Evolutionary conservation across 176 grass and related monocot genomes (phyloP).

Genomic region (Aegilops umbellulata): DNA sequence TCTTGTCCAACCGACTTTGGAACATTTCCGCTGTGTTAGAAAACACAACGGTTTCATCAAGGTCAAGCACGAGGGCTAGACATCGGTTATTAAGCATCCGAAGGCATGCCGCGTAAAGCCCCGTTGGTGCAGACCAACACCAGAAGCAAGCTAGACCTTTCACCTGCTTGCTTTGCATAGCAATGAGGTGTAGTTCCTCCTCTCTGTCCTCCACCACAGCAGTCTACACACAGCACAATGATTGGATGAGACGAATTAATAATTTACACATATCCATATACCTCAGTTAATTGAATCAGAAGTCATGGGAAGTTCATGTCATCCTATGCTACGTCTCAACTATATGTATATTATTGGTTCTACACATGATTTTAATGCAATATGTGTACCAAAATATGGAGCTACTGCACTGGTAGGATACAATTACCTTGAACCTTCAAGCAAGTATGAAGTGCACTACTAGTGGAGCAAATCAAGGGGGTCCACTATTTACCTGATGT

Average conservation of each 20-base stretch:
- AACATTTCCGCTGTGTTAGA: conserved; percentile 63
- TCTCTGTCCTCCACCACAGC: conserved; percentile 43
- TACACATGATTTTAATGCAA: background rate
- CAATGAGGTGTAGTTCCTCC: conserved; percentile 60
- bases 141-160: conserved; percentile 68
- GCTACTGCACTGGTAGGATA: too few species aligned
- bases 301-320: background rate
- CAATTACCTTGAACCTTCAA: too few species aligned
- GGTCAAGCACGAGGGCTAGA: conserved; percentile 62
- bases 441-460: too few species aligned
- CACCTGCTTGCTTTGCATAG: conserved; percentile 56
- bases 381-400: background rate
- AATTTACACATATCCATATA: background rate
- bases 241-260: background rate
- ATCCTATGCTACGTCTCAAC: background rate
- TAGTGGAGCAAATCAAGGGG: too few species aligned
- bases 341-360: background rate
- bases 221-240: conserved; percentile 29
- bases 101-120: conserved; percentile 44
- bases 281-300: background rate
- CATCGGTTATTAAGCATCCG: conserved; percentile 57
- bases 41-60: conserved; percentile 56
- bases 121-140: conserved; percentile 54
- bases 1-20: conserved; percentile 37
- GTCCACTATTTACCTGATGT: too few species aligned